Percentiles rank a stretch among this genome's conserved stretches.
phyloP scores from a whole-genome alignment of 768 basidiomycete species.

The Lactarius sp. region DNA sequence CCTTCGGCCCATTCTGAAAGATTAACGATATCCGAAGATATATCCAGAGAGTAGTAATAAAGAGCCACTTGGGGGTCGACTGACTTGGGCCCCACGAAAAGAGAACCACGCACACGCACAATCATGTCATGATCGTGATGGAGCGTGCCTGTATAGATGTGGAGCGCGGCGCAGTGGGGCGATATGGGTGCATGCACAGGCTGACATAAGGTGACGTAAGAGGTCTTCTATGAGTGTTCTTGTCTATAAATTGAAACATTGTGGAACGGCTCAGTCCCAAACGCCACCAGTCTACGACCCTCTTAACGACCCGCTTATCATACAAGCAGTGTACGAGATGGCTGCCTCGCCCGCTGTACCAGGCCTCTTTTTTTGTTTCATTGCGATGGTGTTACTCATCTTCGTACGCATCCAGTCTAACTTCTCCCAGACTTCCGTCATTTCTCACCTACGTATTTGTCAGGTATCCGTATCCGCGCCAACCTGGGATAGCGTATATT shows the following conservation, averaged over 20 bases:
- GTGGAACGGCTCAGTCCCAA: neutral
- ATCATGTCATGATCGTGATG: neutral
- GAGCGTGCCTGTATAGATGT: neutral
- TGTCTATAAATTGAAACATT: conserved; percentile 2
- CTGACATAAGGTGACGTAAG: neutral
- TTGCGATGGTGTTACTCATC: conserved; percentile 63
- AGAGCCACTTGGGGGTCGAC: no score
- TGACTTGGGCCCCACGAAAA: no score
- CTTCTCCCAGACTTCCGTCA: neutral
- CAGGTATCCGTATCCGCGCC: conserved; percentile 70
- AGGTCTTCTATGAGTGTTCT: neutral
- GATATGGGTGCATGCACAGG: neutral
- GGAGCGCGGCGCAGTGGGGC: neutral
- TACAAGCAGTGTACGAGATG: conserved; percentile 32
- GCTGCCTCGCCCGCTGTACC: conserved; percentile 57
- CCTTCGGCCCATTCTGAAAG: no score
- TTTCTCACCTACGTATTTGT: conserved; percentile 2
- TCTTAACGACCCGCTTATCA: neutral
- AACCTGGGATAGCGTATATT: conserved; percentile 67
- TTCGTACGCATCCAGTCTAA: conserved; percentile 46
- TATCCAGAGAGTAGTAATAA: no score
- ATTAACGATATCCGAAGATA: no score
- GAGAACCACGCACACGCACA: no score
- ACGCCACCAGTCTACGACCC: neutral
- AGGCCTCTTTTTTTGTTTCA: conserved; percentile 67